Conservation (phyloP, 176 grass and related monocot genomes). For the Zoysia pacifica region DNA sequence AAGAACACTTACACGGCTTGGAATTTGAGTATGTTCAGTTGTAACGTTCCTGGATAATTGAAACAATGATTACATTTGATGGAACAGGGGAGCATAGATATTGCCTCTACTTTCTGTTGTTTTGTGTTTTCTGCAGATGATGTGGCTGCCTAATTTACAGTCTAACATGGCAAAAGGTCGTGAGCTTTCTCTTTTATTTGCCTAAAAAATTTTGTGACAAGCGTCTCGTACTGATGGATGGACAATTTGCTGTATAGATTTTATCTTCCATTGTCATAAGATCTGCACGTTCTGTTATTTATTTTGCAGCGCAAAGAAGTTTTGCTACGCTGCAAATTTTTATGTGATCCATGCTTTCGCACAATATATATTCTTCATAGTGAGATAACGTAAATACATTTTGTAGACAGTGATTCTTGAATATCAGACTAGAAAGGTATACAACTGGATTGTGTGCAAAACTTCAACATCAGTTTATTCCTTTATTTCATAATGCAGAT, state of each 20-base stretch:
- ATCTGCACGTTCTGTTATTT: not conserved
- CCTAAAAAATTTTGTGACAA: not conserved
- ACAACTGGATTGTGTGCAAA: not conserved
- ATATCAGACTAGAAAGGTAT: no score
- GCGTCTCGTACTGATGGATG: not conserved
- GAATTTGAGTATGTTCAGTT: not conserved
- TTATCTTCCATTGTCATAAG: not conserved
- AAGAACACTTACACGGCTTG: not conserved
- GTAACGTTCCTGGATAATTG: slow-evolving; percentile 6
- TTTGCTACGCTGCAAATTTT: not conserved
- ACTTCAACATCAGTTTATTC: not conserved
- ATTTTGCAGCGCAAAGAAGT: not conserved
- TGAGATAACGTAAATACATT: not conserved
- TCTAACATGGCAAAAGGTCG: not conserved
- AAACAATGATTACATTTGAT: not conserved
- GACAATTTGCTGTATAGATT: not conserved
- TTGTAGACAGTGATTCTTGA: not conserved
- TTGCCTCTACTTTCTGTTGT: not conserved
- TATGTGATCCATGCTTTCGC: not conserved
- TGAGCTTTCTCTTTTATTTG: not conserved
- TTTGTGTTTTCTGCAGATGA: not conserved
- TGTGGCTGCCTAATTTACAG: not conserved
- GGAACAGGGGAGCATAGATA: not conserved
- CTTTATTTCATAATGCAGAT: not conserved
- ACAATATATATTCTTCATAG: not conserved